Evolutionary conservation across 306 rosid species (phyloP), one percentile per base, ranked within the genome.

Genomic region (Prinsepia uniflora): DNA sequence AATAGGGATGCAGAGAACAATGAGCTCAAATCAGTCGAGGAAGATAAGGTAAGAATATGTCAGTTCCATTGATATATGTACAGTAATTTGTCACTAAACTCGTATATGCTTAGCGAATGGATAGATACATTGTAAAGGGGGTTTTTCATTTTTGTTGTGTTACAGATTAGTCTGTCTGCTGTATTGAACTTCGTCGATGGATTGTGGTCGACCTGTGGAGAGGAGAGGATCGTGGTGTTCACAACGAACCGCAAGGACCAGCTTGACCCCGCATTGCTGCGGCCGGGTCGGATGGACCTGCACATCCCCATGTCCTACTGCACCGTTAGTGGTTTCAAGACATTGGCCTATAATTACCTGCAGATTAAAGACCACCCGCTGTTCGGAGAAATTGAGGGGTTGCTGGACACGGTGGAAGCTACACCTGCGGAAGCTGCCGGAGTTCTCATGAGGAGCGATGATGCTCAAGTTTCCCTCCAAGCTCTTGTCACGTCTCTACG

Each of bases 141-240:
- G n/a, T n/a, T n/a, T n/a, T n/a, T n/a, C n/a, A n/a, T n/a, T n/a
- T n/a, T n/a, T 56, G 14, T 56, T 56, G 10, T 4, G 20, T 67
- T n/a, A 2, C 73, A 89, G 92, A 56, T 86, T 39, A 84, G 79
- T 6, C 81, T 82, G n/a, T 88, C 86, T 4, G 89, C 79, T 15
- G 47, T 85, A n/a, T 52, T 85, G 66, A 86, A 86, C 84, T 80
- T 86, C 83, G 80, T 80, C 40, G 92, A 81, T 63, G 88, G 90
- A 20, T 71, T 89, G 71, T 89, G 91, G 92, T 82, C 88, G 5
- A 84, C 84, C 77, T 81, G 96, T 55, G 87, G 92, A 63, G 88
- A 84, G 17, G 83, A 83, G 65, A 47, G 83, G 63, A 81, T 84
- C 53, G 50, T 89, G 0, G 81, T 83, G 65, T 83, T 76, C 24